A percentile compares a stretch with the other conserved stretches of the same genome.
These are phyloP conservation scores for Phaeotremella skinneri DNA, from an alignment of 768 basidiomycete species.

Conservation along the genomic window DNA sequence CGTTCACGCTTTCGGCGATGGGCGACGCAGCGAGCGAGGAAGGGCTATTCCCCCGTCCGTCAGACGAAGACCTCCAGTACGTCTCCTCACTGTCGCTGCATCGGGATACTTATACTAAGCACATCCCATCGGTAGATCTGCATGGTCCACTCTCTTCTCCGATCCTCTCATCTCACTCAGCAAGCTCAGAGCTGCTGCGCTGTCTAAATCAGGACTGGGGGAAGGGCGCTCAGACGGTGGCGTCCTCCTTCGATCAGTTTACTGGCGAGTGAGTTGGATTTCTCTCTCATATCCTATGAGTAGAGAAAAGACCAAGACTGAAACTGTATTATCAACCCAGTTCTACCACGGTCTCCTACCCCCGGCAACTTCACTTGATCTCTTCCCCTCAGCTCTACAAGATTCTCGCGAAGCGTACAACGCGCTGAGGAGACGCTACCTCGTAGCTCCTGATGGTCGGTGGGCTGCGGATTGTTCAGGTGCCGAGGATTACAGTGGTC, in stretches of 20 bases:
- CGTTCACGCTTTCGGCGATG: no score
- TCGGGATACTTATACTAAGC: not conserved
- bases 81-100: no score
- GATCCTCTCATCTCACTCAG: conserved; percentile 40
- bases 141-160: conserved; percentile 30
- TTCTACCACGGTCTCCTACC: conserved; percentile 42
- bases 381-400: conserved; percentile 25
- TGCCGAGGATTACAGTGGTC: conserved; percentile 11
- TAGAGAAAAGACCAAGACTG: not conserved
- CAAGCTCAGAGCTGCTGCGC: conserved; percentile 22
- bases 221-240: conserved; percentile 30
- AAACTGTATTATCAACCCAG: conserved; percentile 14
- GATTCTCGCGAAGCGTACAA: conserved; percentile 29
- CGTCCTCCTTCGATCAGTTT: conserved; percentile 40
- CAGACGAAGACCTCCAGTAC: no score
- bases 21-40: no score
- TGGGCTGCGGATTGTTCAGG: conserved; percentile 50
- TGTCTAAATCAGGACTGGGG: conserved; percentile 33
- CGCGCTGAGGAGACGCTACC: conserved; percentile 36
- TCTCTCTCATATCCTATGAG: not conserved
- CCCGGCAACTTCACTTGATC: conserved; percentile 34
- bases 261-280: conserved; percentile 44
- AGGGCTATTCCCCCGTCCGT: no score
- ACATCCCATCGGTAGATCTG: conserved; percentile 10
- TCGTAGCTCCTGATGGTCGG: conserved; percentile 48